phyloP scores from a whole-genome alignment of 441 rosid species.

The Sinapis alba region DNA sequence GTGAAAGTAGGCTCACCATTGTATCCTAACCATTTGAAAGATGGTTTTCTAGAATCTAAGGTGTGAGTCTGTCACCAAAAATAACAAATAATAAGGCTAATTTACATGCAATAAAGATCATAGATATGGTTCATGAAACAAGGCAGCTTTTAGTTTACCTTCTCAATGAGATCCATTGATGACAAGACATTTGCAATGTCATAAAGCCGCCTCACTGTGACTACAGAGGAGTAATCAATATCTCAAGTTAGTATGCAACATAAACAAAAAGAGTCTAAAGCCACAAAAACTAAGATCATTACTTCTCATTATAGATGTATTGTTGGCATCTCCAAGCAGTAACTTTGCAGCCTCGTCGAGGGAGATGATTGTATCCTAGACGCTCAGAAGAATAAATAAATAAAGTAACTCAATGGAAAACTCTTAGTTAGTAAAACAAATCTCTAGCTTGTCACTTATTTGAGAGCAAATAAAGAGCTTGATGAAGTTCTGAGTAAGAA shows the following conservation, averaged over 20 bases:
- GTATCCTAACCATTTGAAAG: conserved; percentile 88
- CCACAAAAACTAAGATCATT: conserved; percentile 27
- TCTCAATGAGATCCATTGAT: conserved; percentile 88
- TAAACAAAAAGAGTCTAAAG: background rate
- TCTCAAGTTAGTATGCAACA: background rate
- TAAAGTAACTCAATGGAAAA: background rate
- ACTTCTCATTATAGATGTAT: conserved; percentile 79
- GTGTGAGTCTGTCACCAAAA: conserved; percentile 77
- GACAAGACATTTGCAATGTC: conserved; percentile 95
- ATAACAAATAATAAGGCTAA: background rate
- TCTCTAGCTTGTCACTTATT: conserved; percentile 46
- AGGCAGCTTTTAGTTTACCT: conserved; percentile 48
- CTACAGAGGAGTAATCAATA: conserved; percentile 41
- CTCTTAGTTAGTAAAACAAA: background rate
- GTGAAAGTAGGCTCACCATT: conserved; percentile 46
- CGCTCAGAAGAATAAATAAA: background rate
- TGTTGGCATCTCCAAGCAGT: conserved; percentile 83
- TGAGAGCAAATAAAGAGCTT: conserved; percentile 75
- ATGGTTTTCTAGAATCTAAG: conserved; percentile 76
- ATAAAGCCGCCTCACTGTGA: conserved; percentile 91
- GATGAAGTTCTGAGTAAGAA: conserved; percentile 83
- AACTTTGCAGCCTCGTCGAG: conserved; percentile 85
- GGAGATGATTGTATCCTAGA: conserved; percentile 67
- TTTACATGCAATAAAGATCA: background rate
- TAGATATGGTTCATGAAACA: background rate